Conservation (phyloP, 2,329 filamentous ascomycete genomes). For the Helotiales sp. region DNA sequence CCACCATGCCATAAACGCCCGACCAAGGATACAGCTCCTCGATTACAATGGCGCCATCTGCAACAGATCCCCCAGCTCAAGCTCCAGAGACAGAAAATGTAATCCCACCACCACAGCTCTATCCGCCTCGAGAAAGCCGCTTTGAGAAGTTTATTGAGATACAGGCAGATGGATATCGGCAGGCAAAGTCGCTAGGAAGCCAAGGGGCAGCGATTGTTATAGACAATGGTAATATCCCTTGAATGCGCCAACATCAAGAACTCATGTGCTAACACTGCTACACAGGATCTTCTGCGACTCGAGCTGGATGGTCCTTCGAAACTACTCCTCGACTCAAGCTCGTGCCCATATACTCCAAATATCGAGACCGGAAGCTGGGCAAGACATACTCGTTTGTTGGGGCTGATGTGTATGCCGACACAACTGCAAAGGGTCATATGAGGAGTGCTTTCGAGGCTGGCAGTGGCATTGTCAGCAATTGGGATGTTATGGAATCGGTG, state of each 20-base stretch:
- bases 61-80: constrained; percentile 38
- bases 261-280: constrained; percentile 26
- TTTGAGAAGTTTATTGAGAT: constrained; percentile 61
- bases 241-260: constrained; percentile 20
- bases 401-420: constrained; percentile 91
- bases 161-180: constrained; percentile 67
- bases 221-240: constrained; percentile 78
- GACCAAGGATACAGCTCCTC: constrained; percentile 6
- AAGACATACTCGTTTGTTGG: constrained; percentile 93
- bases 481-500: constrained; percentile 96
- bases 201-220: constrained; percentile 85
- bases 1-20: constrained; percentile 55
- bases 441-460: constrained; percentile 90
- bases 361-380: constrained; percentile 90
- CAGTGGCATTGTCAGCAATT: constrained; percentile 91
- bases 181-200: constrained; percentile 60
- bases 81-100: constrained; percentile 52
- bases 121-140: constrained; percentile 64
- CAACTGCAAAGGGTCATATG: constrained; percentile 87
- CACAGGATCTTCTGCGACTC: constrained; percentile 82
- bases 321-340: constrained; percentile 77
- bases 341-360: constrained; percentile 91
- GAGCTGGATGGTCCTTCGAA: constrained; percentile 97
- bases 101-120: constrained; percentile 59
- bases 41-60: constrained; percentile 43